Conservation (phyloP, 495 filamentous ascomycete species). For the Penicillium bovifimosum region DNA sequence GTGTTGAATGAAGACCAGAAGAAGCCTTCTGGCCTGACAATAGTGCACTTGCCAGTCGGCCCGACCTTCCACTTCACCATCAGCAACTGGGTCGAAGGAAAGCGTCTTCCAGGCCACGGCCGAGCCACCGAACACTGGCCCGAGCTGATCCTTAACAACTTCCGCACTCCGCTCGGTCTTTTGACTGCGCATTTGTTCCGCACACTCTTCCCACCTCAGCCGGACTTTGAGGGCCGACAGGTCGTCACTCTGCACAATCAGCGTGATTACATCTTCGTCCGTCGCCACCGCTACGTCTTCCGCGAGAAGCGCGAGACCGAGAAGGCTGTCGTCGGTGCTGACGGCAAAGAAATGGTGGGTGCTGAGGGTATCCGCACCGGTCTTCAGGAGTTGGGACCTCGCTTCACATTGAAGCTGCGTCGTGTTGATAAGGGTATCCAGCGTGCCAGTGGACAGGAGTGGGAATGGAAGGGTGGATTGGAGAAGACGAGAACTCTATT, state of each 20-base stretch:
- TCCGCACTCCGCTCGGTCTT: conserved; percentile 86
- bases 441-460: conserved; percentile 73
- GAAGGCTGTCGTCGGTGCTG: conserved; percentile 76
- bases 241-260: conserved; percentile 93
- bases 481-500: conserved; percentile 93
- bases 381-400: conserved; percentile 77
- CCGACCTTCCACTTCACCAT: conserved; percentile 86
- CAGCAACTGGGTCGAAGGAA: conserved; percentile 79
- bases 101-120: conserved; percentile 80
- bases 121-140: conserved; percentile 84
- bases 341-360: conserved; percentile 81
- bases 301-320: conserved; percentile 78
- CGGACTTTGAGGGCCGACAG: conserved; percentile 77
- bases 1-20: conserved; percentile 85
- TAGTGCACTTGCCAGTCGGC: conserved; percentile 77
- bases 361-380: conserved; percentile 79
- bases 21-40: conserved; percentile 64
- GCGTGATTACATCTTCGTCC: conserved; percentile 91
- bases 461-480: conserved; percentile 91
- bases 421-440: conserved; percentile 89
- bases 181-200: conserved; percentile 84
- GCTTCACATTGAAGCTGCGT: conserved; percentile 82
- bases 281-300: conserved; percentile 88
- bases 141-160: conserved; percentile 92
- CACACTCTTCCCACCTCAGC: conserved; percentile 72